A percentile compares a stretch with the other conserved stretches of the same genome.
Conservation (phyloP, 805 yeast genomes). For the Blastobotrys robertii region DNA sequence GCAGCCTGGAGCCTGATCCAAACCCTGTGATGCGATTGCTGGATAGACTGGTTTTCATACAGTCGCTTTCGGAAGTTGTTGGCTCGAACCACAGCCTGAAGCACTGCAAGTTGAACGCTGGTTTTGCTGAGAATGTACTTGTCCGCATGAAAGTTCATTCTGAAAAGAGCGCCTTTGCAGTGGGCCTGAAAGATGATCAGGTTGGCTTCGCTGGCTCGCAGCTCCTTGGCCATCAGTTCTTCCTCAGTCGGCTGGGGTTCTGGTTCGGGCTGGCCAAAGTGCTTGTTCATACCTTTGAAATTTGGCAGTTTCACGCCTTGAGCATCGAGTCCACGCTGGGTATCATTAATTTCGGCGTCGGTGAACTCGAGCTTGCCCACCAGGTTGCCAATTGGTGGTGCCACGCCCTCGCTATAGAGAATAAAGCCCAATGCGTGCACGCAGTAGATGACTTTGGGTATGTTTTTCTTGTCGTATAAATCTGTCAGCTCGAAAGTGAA, state of each 20-base stretch:
- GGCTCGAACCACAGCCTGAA: slow-evolving; percentile 35
- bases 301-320: slow-evolving; percentile 64
- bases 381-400: slow-evolving; percentile 52
- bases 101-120: slow-evolving; percentile 16
- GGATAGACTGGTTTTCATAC: background rate
- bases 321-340: slow-evolving; percentile 54
- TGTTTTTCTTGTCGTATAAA: slow-evolving; percentile 79
- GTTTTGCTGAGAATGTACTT: slow-evolving; percentile 42
- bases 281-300: slow-evolving; percentile 46
- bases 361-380: slow-evolving; percentile 55
- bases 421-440: slow-evolving; percentile 79
- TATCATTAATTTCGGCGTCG: slow-evolving; percentile 55
- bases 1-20: slow-evolving; percentile 39
- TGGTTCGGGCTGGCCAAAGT: slow-evolving; percentile 27
- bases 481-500: slow-evolving; percentile 90
- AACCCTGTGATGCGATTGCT: slow-evolving; percentile 4
- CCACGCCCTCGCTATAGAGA: slow-evolving; percentile 45
- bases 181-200: slow-evolving; percentile 55
- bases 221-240: slow-evolving; percentile 23
- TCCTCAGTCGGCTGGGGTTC: slow-evolving; percentile 22
- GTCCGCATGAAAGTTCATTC: slow-evolving; percentile 56
- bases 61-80: slow-evolving; percentile 2
- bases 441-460: slow-evolving; percentile 91
- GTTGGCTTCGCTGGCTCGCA: slow-evolving; percentile 23
- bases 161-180: slow-evolving; percentile 55